Base-by-base conservation (phyloP, 345 rosid species). In the Citrus mangshanensis region DNA sequence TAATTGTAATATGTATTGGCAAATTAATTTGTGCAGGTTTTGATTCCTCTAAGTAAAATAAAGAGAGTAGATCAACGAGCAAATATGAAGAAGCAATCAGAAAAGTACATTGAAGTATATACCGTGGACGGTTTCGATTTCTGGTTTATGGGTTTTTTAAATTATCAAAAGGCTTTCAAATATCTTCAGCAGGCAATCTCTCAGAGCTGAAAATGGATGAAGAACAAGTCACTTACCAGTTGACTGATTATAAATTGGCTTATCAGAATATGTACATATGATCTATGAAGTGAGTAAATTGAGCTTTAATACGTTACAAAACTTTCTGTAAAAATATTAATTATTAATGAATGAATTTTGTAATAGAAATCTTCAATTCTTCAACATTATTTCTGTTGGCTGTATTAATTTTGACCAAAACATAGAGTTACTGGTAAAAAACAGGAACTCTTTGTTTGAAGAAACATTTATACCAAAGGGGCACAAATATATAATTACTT, bases 91-190 rank as follows among this genome's bases (percentile, higher is more conserved):
- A 90, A 84, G 42, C 94, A 95, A 68, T 88, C 92, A 14, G 85
- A 92, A 42, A 92, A 95, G 87, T 92, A 88, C 81, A 80, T 89
- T n/a, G 92, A 95, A 81, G 74, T 93, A n/a, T 87, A 85, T 14
- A 95, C 97, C 0, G 88, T 83, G 1, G 97, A 95, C 75, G 75
- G 64, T 75, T 93, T 89, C 46, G 96, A 95, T 68, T 95, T 95
- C 89, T 93, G 98, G 98, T 91, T 93, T 68, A 92, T 93, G 93
- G 98, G 99, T 1, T 93, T 95, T 85, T 64, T 87, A 40, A 93
- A 90, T 76, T 83, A 88, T 72, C 89, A 90, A 80, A 95, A 90
- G 83, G 90, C 97, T 74, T 84, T 88, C 79, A 87, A 85, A 66
- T 75, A 73, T 75, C 89, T 94, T 72, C 89, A 87, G 76, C 87